Base-by-base conservation (phyloP, 768 basidiomycete genomes). In the Tremella fuciformis region DNA sequence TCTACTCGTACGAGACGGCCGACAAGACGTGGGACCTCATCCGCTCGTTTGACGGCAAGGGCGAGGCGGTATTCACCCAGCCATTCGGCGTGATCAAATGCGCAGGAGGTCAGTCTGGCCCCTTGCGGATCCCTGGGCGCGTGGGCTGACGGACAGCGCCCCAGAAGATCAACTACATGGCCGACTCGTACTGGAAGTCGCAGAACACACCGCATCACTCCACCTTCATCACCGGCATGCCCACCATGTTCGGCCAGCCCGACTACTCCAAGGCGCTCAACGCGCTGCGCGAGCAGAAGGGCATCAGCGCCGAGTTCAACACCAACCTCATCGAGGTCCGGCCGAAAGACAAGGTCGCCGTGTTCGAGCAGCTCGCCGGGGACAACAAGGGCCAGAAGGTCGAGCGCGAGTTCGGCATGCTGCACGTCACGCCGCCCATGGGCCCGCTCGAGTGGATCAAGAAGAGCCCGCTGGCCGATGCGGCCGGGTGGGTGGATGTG, bases 161-260 rank as follows among this genome's bases (percentile, higher is more conserved):
- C 19, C 67, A 75, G 53, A 72, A 74, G 55, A 69, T 70, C 62
- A 59, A 60, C 40, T 70, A 73, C 62, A 73, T 70, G 67, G 60
- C 74, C 34, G 65, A 69, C 59, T 70, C 63, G 44, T 88, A 89
- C 47, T 91, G 89, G 88, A 89, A 92, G 42, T 59, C 60, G 22
- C 54, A 52, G 22, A 48, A 55, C 18, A 39, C 55, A 22, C 85
- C 49, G 90, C 82, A 74, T 81, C 82, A 87, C 9, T 80, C 81
- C 2, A 84, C 89, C 58, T 94, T 94, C 75, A 87, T 87, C 76
- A 89, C 87, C 26, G 92, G 91, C 60, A 88, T 86, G 88, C 91
- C 91, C 16, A 83, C 87, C 44, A 98, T 99, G 93, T 98, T 99
- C 79, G 84, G 85, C 66, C 93, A 96, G 55, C 91, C 92, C 71